Evolutionary conservation across 163 green algal species (phyloP), one percentile per base, ranked within the genome.

Genomic region (Scenedesmus sp.): DNA sequence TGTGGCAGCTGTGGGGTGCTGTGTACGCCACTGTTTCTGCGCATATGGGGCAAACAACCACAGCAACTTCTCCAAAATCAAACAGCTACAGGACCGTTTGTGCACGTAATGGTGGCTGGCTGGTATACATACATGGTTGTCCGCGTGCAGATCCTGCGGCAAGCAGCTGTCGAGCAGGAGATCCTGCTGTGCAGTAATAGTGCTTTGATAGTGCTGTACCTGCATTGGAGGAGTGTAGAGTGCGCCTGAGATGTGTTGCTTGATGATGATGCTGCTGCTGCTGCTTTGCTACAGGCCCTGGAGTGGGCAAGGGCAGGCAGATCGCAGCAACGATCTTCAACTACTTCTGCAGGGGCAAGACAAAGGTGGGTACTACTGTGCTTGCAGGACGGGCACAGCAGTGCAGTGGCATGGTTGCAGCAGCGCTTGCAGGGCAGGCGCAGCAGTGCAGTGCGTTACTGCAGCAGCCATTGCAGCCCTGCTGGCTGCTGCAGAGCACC

Each of bases 271-370:
- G 6, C 52, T 26, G 70, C 7, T 54, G 34, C 8, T 70, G 55
- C 79, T 67, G 16, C 57, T 6, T 23, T 60, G 13, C 20, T 82
- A 5, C 86, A 93, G 92, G 95, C 83, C 95, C 96, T 13, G 96
- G 96, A 20, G 96, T 98, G 89, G 96, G 96, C 89, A 98, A 98
- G 92, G 97, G 97, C 0, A 92, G 97, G 0, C 95, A 97, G 85
- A 98, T 98, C 79, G 96, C 96, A 0, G 96, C 94, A 0, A 88
- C 96, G 5, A 96, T 96, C 66, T 95, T 95, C 92, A 94, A 98
- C 92, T 96, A 94, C 57, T 95, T 93, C 92, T 86, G 92, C 74
- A 89, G 92, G 56, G 94, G 94, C 8, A 84, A 94, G 10, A 93
- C 57, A n/a, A 95, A 95, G 89, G 93, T 96, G 54, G 2, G 86